Evolutionary conservation across 2,329 filamentous ascomycete species (phyloP).

Genomic region (Cercospora sp.): DNA sequence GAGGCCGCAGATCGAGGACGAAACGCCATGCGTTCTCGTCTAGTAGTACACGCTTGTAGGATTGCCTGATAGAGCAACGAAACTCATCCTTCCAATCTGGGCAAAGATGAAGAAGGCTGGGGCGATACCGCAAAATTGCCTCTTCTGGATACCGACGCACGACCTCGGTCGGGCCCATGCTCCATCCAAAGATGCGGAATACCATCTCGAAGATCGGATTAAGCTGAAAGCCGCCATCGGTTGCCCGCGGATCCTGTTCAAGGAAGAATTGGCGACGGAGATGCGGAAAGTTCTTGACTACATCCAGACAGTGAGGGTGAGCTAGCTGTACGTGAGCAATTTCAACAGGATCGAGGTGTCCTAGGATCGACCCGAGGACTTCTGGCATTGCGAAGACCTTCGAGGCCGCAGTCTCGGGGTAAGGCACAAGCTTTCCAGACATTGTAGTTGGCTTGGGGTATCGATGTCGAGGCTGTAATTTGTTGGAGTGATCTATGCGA

Average conservation of each 20-base stretch:
- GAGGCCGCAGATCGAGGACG: background rate
- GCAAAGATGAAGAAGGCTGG: background rate
- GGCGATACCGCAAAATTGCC: background rate
- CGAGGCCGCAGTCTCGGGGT: background rate
- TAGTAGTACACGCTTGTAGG: background rate
- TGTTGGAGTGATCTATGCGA: background rate
- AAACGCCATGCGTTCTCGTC: background rate
- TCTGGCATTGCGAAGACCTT: background rate
- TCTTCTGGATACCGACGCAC: background rate
- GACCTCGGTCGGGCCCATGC: background rate
- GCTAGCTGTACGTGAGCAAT: background rate
- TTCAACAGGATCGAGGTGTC: background rate
- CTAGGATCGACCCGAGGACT: background rate
- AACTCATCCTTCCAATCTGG: background rate
- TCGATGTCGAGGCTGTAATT: background rate
- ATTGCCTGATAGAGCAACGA: background rate
- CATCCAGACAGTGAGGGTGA: background rate
- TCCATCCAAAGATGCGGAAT: background rate
- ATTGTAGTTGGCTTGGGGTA: background rate
- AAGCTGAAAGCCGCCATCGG: background rate
- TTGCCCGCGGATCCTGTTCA: background rate
- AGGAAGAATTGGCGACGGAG: background rate
- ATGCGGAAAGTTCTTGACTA: background rate
- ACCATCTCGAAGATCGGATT: background rate
- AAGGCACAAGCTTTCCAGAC: background rate